Percentiles rank a stretch among this genome's conserved stretches.
Evolutionary conservation across 768 basidiomycete species (phyloP).

Genomic region (Thelephora aurantiotincta): DNA sequence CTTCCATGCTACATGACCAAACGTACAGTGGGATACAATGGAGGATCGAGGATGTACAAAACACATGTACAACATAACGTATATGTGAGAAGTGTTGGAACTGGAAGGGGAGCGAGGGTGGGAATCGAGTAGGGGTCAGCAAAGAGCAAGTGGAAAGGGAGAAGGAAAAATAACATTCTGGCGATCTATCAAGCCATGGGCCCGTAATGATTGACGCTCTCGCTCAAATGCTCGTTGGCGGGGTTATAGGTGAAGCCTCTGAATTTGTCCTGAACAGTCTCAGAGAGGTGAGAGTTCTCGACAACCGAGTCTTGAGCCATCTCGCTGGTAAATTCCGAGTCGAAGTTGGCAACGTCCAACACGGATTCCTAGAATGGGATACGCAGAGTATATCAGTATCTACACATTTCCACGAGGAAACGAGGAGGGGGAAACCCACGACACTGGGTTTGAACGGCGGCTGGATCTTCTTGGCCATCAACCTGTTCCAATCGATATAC

Average conservation of each 20-base stretch:
- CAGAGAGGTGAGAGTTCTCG: conserved; percentile 79
- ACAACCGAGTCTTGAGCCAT: conserved; percentile 93
- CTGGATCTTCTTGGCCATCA: conserved; percentile 89
- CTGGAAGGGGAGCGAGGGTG: too few species aligned
- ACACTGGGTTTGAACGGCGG: conserved; percentile 97
- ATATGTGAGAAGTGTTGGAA: too few species aligned
- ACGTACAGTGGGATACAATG: too few species aligned
- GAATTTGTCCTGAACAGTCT: conserved; percentile 97
- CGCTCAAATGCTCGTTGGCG: conserved; percentile 70
- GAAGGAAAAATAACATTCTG: too few species aligned
- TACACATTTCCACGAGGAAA: background rate
- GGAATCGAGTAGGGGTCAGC: too few species aligned
- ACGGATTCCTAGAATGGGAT: conserved; percentile 55
- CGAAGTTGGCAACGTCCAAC: conserved; percentile 93
- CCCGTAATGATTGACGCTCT: conserved; percentile 55
- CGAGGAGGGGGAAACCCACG: conserved; percentile 28
- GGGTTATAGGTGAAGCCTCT: conserved; percentile 83
- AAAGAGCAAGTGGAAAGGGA: too few species aligned
- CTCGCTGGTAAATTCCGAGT: conserved; percentile 94
- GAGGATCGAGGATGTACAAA: too few species aligned
- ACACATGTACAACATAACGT: too few species aligned
- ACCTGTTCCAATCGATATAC: conserved; percentile 86
- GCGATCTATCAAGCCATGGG: conserved; percentile 12
- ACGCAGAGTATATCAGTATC: background rate
- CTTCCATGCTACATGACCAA: too few species aligned